These are phyloP conservation scores for Curvularia sp. DNA, from an alignment of 2,329 filamentous ascomycete genomes.

Conservation along the genomic window DNA sequence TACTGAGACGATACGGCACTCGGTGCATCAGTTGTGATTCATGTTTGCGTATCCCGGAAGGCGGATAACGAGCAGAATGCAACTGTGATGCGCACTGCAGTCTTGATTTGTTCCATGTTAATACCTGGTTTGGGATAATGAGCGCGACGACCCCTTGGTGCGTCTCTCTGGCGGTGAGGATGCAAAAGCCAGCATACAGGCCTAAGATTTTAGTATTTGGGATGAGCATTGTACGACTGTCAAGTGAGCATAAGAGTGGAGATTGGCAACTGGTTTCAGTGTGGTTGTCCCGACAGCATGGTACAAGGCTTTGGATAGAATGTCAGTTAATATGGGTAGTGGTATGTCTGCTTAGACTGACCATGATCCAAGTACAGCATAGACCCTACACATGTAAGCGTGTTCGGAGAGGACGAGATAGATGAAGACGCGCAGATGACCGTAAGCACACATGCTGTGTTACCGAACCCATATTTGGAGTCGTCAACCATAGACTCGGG, in stretches of 20 bases:
- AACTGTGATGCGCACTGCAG: neutral
- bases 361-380: slow-evolving; percentile 27
- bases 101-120: slow-evolving; percentile 4
- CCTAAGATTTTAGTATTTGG: slow-evolving; percentile 9
- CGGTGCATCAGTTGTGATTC: slow-evolving; percentile 7
- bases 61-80: neutral
- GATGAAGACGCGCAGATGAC: slow-evolving; percentile 38
- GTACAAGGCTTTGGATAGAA: slow-evolving; percentile 14
- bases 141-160: slow-evolving; percentile 9
- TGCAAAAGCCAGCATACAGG: slow-evolving; percentile 5
- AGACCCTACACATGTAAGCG: slow-evolving; percentile 26
- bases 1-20: slow-evolving; percentile 20
- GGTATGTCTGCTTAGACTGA: slow-evolving; percentile 34
- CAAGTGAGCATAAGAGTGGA: slow-evolving; percentile 14
- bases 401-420: slow-evolving; percentile 22
- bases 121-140: slow-evolving; percentile 3
- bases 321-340: slow-evolving; percentile 23
- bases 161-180: slow-evolving; percentile 19
- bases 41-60: neutral
- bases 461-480: slow-evolving; percentile 32
- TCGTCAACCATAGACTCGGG: slow-evolving; percentile 20
- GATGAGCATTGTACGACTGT: slow-evolving; percentile 14
- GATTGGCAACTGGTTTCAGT: slow-evolving; percentile 23
- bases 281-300: slow-evolving; percentile 15
- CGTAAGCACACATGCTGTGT: slow-evolving; percentile 39